Percentiles rank a stretch among this genome's conserved stretches.
Evolutionary conservation across 1,284 basidiomycete genomes (phyloP).

Genomic region (Puccinia novopanici): DNA sequence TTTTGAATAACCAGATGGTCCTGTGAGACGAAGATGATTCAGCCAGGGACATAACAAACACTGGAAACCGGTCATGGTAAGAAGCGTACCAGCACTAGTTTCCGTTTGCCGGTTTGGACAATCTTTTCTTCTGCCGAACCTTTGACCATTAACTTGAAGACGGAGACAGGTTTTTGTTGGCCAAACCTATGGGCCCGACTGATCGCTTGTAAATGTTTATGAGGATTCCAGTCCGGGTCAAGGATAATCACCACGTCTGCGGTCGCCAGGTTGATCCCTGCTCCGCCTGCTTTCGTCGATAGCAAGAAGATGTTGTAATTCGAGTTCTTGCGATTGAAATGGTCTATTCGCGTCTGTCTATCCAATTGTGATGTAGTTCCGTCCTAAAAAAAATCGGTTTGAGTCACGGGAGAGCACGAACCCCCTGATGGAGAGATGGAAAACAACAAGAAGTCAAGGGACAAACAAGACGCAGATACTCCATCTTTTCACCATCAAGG

Average conservation of each 20-base stretch:
- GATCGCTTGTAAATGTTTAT: conserved; percentile 67
- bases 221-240: conserved; percentile 93
- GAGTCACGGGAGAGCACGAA: conserved; percentile 4
- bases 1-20: conserved; percentile 51
- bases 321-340: conserved; percentile 47
- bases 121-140: conserved; percentile 60
- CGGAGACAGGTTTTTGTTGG: conserved; percentile 59
- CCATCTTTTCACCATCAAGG: conserved; percentile 45
- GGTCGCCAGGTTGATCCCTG: conserved; percentile 61
- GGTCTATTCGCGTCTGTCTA: conserved; percentile 50
- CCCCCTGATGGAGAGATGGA: neutral
- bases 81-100: conserved; percentile 54
- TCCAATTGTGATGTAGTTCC: conserved; percentile 46
- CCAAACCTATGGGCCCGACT: conserved; percentile 61
- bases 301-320: conserved; percentile 52
- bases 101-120: conserved; percentile 57
- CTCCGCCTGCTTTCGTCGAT: conserved; percentile 60
- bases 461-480: conserved; percentile 43
- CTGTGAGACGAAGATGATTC: conserved; percentile 14
- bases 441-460: neutral
- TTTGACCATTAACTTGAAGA: conserved; percentile 60
- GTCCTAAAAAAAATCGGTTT: conserved; percentile 27
- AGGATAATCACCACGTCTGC: conserved; percentile 90
- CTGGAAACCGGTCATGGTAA: neutral
- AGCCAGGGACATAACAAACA: neutral